These are phyloP conservation scores for Zygoascus hellenicus DNA, from an alignment of 1,139 yeast species.

Conservation along the genomic window DNA sequence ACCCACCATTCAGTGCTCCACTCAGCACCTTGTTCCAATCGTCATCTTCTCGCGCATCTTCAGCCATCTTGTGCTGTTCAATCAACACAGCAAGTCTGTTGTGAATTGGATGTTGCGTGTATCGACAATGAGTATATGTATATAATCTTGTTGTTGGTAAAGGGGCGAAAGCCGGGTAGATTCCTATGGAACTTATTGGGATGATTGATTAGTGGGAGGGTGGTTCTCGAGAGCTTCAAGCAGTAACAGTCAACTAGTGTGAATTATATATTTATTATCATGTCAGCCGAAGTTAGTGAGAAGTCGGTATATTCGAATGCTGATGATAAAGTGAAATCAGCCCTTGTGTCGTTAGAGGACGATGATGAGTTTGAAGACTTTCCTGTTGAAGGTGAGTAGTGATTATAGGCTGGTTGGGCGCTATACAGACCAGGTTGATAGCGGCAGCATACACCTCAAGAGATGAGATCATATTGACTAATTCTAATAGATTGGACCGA, in stretches of 20 bases:
- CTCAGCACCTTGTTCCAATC: slow-evolving; percentile 25
- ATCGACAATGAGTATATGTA: neutral
- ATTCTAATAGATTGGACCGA: slow-evolving; percentile 44
- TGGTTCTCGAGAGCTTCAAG: neutral
- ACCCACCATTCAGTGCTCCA: slow-evolving; percentile 22
- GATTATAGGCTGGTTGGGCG: neutral
- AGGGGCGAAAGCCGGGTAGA: slow-evolving; percentile 5
- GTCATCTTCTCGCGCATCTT: slow-evolving; percentile 19
- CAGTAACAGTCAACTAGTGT: neutral
- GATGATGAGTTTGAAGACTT: slow-evolving; percentile 96
- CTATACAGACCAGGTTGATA: neutral
- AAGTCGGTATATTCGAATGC: slow-evolving; percentile 21
- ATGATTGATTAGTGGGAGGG: no score
- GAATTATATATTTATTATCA: no score
- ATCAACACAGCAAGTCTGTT: no score
- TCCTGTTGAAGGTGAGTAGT: slow-evolving; percentile 68
- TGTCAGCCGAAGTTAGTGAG: neutral
- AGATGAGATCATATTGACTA: neutral
- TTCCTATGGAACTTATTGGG: no score
- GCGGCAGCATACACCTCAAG: neutral
- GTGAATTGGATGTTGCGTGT: no score
- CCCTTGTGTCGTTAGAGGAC: slow-evolving; percentile 64
- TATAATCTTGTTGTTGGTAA: no score
- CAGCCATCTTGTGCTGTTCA: neutral
- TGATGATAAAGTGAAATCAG: slow-evolving; percentile 18